A percentile compares a stretch with the other conserved stretches of the same genome.
phyloP scores from a whole-genome alignment of 2,329 filamentous ascomycete species.

The Nothophaeocryptopus gaeumannii region DNA sequence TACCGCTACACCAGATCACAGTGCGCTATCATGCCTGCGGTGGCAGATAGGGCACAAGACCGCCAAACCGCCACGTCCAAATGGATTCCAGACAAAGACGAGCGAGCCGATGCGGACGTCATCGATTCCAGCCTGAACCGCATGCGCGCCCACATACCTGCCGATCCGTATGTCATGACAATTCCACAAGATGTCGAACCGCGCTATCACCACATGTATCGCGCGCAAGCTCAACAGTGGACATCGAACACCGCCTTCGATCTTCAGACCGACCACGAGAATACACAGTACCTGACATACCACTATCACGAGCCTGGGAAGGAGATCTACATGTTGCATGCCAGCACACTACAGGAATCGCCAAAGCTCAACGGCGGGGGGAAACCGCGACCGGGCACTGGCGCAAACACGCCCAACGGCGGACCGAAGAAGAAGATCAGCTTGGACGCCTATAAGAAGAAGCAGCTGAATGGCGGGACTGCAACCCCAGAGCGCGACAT shows the following conservation, averaged over 20 bases:
- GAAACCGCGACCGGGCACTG: constrained; percentile 34
- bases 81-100: constrained; percentile 25
- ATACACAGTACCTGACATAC: constrained; percentile 62
- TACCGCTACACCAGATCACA: neutral
- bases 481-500: constrained; percentile 26
- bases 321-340: constrained; percentile 31
- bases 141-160: constrained; percentile 43
- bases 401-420: constrained; percentile 41
- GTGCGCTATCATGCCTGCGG: constrained; percentile 17
- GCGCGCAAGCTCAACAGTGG: constrained; percentile 40
- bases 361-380: constrained; percentile 25
- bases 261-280: constrained; percentile 50
- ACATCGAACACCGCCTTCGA: constrained; percentile 52
- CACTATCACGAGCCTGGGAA: constrained; percentile 55
- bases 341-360: constrained; percentile 30
- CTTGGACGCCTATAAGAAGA: constrained; percentile 60
- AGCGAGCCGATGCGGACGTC: constrained; percentile 37
- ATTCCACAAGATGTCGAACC: constrained; percentile 45
- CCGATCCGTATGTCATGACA: constrained; percentile 47
- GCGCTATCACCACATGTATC: constrained; percentile 43
- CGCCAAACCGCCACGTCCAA: constrained; percentile 6
- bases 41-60: constrained; percentile 16
- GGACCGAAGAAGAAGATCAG: constrained; percentile 60
- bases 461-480: constrained; percentile 43
- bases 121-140: constrained; percentile 44